Conservation (phyloP, 306 rosid species). For the Potentilla sterilis region DNA sequence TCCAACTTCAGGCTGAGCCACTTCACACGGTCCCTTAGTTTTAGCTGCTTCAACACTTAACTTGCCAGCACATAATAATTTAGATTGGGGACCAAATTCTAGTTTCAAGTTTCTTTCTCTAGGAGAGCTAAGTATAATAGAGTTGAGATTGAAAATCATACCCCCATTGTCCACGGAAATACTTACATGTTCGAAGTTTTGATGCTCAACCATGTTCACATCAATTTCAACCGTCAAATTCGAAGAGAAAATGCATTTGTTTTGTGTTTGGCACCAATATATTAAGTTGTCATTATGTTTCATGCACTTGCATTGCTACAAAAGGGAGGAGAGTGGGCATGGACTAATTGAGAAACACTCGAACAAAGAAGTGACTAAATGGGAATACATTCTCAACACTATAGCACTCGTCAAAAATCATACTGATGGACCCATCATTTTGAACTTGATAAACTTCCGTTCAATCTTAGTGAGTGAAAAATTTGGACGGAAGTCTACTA, state of each 20-base stretch:
- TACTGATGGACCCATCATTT: background rate
- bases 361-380: background rate
- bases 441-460: background rate
- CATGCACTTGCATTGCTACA: background rate
- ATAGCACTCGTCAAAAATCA: background rate
- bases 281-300: background rate
- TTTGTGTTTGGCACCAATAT: background rate
- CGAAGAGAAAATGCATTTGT: background rate
- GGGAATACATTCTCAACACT: background rate
- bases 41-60: conserved; percentile 29
- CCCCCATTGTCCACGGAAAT: background rate
- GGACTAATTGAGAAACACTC: background rate
- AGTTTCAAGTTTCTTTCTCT: background rate
- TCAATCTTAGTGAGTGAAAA: background rate
- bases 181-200: too few relatives aligned
- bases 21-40: conserved; percentile 40
- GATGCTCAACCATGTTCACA: too few relatives aligned
- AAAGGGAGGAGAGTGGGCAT: background rate
- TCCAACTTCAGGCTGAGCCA: conserved; percentile 46
- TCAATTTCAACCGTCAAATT: too few relatives aligned
- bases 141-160: background rate
- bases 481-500: background rate
- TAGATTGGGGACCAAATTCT: conserved; percentile 32
- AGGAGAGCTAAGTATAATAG: background rate
- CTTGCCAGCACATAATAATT: conserved; percentile 22